Conservation (phyloP, 768 basidiomycete species). For the Russula compacta region DNA sequence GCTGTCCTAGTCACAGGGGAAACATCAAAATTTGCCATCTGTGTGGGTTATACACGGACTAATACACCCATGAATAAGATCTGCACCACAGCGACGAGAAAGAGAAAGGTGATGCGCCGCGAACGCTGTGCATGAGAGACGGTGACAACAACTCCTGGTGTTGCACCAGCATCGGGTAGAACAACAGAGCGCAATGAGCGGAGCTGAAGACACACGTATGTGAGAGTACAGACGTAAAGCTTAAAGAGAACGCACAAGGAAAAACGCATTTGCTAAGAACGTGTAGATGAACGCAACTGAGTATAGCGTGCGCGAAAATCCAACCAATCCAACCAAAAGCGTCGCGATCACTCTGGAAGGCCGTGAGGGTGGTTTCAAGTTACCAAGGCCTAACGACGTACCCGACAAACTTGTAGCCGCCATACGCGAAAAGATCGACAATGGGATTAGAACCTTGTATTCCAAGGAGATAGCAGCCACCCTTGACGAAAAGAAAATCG, state of each 20-base stretch:
- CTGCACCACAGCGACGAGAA: constrained; percentile 77
- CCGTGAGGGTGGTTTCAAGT: not conserved
- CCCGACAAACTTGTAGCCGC: constrained; percentile 98
- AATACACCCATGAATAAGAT: constrained; percentile 80
- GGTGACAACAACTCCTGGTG: constrained; percentile 28
- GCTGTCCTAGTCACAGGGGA: not conserved
- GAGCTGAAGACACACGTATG: constrained; percentile 44
- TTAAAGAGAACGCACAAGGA: constrained; percentile 56
- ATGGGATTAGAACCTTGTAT: constrained; percentile 66
- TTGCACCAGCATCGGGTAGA: constrained; percentile 62
- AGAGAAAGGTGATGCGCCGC: constrained; percentile 82
- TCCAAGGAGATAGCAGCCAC: constrained; percentile 89
- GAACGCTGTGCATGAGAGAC: constrained; percentile 55
- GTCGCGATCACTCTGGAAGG: constrained; percentile 70
- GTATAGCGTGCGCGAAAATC: constrained; percentile 54
- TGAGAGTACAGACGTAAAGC: not conserved
- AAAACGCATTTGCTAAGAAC: constrained; percentile 86
- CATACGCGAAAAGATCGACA: constrained; percentile 82
- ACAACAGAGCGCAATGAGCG: constrained; percentile 89
- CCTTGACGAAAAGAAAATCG: constrained; percentile 83
- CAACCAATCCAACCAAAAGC: constrained; percentile 61
- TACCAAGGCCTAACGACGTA: constrained; percentile 29
- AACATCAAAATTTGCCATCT: not conserved
- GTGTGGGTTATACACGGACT: constrained; percentile 43
- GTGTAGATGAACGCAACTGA: constrained; percentile 71